Conservation (phyloP, 495 filamentous ascomycete species). For the Penicillium soppii region DNA sequence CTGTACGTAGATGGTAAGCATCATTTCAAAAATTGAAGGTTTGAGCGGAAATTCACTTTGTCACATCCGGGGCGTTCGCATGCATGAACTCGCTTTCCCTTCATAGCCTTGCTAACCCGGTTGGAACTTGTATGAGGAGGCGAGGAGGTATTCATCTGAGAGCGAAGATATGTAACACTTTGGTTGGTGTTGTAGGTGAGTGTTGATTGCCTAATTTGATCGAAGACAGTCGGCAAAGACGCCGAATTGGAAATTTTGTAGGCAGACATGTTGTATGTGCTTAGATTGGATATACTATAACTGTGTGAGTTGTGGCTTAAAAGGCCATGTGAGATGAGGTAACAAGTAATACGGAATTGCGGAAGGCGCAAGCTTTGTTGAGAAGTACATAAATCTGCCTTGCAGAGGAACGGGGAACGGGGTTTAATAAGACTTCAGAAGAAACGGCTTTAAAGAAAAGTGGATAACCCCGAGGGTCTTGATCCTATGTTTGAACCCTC, state of each 20-base stretch:
- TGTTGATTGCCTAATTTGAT: neutral
- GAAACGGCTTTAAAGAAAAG: neutral
- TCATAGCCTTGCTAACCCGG: constrained; percentile 74
- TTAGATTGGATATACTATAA: neutral
- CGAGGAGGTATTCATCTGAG: neutral
- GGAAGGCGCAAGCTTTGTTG: neutral
- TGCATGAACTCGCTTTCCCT: constrained; percentile 70
- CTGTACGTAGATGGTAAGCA: constrained; percentile 28
- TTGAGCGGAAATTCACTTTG: constrained; percentile 45
- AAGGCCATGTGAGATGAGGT: neutral
- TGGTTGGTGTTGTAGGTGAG: neutral
- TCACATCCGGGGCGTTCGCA: constrained; percentile 58
- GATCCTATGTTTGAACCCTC: neutral
- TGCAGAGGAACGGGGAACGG: neutral
- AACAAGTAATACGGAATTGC: neutral
- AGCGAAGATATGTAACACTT: neutral
- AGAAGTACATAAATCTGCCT: neutral
- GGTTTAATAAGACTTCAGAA: constrained; percentile 1
- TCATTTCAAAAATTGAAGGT: constrained; percentile 2
- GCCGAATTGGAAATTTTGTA: neutral
- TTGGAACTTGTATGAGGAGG: constrained; percentile 30
- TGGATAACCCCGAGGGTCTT: neutral
- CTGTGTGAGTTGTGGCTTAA: neutral
- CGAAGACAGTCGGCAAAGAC: neutral
- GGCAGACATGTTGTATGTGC: neutral